These are phyloP conservation scores for Suillus occidentalis DNA, from an alignment of 768 basidiomycete genomes.

Conservation along the genomic window DNA sequence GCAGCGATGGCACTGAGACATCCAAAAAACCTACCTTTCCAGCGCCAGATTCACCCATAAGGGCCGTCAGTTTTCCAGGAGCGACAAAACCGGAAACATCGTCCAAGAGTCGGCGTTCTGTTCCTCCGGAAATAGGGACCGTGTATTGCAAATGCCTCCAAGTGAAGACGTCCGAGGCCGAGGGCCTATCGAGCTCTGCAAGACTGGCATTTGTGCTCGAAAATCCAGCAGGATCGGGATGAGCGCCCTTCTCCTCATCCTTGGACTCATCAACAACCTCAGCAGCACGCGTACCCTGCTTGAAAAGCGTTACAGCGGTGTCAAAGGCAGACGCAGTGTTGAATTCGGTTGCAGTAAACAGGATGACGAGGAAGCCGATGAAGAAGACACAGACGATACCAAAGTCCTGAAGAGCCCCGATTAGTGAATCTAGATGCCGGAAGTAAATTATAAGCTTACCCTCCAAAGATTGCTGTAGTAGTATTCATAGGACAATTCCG, in stretches of 20 bases:
- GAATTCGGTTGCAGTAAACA: slow-evolving; percentile 61
- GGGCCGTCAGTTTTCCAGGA: slow-evolving; percentile 84
- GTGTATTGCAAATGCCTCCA: slow-evolving; percentile 81
- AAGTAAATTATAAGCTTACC: slow-evolving; percentile 21
- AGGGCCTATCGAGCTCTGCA: slow-evolving; percentile 5
- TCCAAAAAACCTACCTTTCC: slow-evolving; percentile 37
- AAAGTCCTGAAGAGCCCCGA: slow-evolving; percentile 43
- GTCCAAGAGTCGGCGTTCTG: slow-evolving; percentile 57
- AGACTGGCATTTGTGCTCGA: background rate
- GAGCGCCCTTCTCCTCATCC: slow-evolving; percentile 16
- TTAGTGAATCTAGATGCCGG: background rate
- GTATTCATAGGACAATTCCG: slow-evolving; percentile 44
- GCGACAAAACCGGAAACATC: slow-evolving; percentile 80
- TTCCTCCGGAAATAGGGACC: slow-evolving; percentile 66
- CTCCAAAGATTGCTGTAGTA: slow-evolving; percentile 49
- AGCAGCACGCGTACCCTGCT: slow-evolving; percentile 45
- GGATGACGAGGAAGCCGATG: slow-evolving; percentile 51
- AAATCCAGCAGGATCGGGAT: background rate
- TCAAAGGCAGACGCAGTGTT: slow-evolving; percentile 38
- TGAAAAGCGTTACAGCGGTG: slow-evolving; percentile 59
- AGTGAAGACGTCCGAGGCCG: slow-evolving; percentile 61
- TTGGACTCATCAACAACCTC: slow-evolving; percentile 22
- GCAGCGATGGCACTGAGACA: slow-evolving; percentile 7
- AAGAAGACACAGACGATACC: slow-evolving; percentile 72
- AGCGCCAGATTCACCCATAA: slow-evolving; percentile 86